Conservation (phyloP, 2,329 filamentous ascomycete genomes). For the Phialophora macrospora region DNA sequence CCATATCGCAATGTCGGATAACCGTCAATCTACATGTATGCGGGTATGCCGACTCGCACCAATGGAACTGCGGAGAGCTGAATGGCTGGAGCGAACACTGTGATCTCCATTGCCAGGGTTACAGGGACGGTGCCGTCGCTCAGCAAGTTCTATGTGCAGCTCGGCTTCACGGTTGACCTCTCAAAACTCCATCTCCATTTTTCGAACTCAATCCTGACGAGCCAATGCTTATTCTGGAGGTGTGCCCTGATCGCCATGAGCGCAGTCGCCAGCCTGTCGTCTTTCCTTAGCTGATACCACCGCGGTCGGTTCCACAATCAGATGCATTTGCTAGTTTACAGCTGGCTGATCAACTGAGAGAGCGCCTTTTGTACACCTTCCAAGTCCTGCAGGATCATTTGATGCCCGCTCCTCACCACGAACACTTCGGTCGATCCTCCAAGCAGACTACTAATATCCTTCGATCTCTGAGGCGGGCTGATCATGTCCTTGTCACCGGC, state of each 20-base stretch:
- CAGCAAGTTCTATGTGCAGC: background rate
- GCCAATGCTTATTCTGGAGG: background rate
- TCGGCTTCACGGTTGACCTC: background rate
- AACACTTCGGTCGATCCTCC: conserved; percentile 34
- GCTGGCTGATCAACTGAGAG: conserved; percentile 11
- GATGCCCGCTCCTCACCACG: conserved; percentile 31
- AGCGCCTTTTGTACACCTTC: conserved; percentile 27
- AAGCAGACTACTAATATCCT: conserved; percentile 41
- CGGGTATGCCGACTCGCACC: background rate
- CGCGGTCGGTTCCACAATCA: background rate
- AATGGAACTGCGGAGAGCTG: background rate
- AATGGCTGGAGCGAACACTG: background rate
- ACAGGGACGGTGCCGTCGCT: background rate
- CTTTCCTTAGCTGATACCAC: background rate
- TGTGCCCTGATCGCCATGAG: background rate
- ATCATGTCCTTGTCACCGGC: conserved; percentile 44
- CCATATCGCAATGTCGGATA: background rate
- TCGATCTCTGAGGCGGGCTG: conserved; percentile 40
- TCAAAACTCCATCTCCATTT: background rate
- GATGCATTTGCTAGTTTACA: background rate
- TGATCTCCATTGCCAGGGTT: background rate
- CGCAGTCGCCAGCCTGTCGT: background rate
- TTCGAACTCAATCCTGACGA: background rate
- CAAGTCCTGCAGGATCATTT: conserved; percentile 33
- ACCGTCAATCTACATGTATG: background rate